Evolutionary conservation across 2,329 filamentous ascomycete genomes (phyloP), one percentile per base, ranked within the genome.

Genomic region (Claviceps fusiformis): DNA sequence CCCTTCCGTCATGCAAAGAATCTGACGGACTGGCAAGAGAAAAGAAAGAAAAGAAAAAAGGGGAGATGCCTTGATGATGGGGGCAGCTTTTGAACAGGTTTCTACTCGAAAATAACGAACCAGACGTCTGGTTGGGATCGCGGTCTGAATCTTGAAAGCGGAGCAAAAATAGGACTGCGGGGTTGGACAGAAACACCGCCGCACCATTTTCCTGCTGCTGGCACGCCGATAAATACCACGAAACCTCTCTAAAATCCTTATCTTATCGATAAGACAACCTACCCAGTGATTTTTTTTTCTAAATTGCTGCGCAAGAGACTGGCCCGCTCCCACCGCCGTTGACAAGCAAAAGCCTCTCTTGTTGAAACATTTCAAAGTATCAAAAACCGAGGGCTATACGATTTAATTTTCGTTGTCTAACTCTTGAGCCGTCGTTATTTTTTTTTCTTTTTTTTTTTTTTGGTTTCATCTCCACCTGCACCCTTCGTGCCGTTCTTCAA

Each of bases 401-500:
- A 31, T 13, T 13, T 24, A 10, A 24, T 45, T 13, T 19, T 24
- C 19, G 10, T 13, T 10, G 7, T 37, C 9, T 37, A 13, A 37
- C 11, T 37, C 3, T 37, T 11, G 35, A 37, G 35, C 10, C 5
- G 35, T 4, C 31, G 4, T 33, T 29, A 31, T 31, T 31, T 8
- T 17, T 9, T 31, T 15, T 8, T 19, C 7, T n/a, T 48, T 15
- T 48, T 33, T 24, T 15, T 50, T 5, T 10, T 4, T 8, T 29
- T 3, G 7, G 19, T 11, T 44, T 44, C 15, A n/a, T 9, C 27
- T 19, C n/a, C 35, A 10, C 17, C 46, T 17, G 7, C 11, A 24
- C 27, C 35, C 17, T 27, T 29, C 13, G 45, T 29, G 50, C 27
- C 57, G 47, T 62, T 54, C 60, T 60, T 60, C 60, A 69, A 75